These are phyloP conservation scores for Tilletia setariae DNA, from an alignment of 1,284 basidiomycete genomes.

Conservation along the genomic window DNA sequence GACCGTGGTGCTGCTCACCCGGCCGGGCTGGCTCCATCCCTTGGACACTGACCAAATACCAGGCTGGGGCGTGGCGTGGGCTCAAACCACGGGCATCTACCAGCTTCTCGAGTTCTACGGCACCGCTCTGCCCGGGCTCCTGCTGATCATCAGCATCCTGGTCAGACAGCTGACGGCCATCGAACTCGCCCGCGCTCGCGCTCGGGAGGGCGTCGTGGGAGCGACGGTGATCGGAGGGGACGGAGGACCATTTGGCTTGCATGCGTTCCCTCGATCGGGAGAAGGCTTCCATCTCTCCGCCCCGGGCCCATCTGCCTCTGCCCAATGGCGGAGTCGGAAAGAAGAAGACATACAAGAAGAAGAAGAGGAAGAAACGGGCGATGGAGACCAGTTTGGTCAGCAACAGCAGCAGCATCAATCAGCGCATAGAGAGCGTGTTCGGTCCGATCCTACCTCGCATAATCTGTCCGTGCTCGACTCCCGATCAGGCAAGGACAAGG, in stretches of 20 bases:
- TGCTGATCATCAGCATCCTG: constrained; percentile 7
- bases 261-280: background rate
- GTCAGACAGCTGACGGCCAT: background rate
- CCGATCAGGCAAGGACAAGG: no score
- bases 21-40: background rate
- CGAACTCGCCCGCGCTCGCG: background rate
- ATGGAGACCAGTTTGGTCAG: no score
- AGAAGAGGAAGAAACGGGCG: no score
- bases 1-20: background rate
- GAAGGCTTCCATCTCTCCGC: background rate
- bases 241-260: background rate
- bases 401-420: no score
- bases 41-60: background rate
- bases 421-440: no score
- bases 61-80: background rate
- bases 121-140: background rate
- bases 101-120: constrained; percentile 10
- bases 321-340: no score
- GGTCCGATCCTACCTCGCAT: no score
- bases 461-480: no score
- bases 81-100: background rate
- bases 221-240: no score
- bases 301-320: background rate
- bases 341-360: no score
- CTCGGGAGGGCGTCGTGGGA: constrained; percentile 1